Conservation (phyloP, 1,284 basidiomycete genomes). For the Marasmius tenuissimus region DNA sequence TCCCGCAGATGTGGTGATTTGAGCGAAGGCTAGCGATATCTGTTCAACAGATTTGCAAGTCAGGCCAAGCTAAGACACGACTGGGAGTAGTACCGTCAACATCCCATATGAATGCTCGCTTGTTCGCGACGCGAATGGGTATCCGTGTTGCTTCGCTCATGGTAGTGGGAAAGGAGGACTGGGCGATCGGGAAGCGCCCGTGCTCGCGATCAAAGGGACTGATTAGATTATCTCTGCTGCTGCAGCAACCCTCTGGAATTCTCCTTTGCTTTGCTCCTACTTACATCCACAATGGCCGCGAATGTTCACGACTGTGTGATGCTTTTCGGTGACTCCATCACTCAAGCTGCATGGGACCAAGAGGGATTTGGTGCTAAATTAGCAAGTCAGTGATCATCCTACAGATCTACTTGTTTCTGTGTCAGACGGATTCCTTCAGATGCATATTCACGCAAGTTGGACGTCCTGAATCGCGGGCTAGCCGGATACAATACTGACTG, state of each 20-base stretch:
- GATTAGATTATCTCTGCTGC: neutral
- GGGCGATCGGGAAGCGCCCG: neutral
- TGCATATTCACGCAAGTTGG: constrained; percentile 75
- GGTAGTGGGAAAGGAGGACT: neutral
- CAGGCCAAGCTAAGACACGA: constrained; percentile 2
- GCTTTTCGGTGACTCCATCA: constrained; percentile 79
- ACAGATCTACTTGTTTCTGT: neutral
- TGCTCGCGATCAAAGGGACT: neutral
- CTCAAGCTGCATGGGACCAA: constrained; percentile 58
- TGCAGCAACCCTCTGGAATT: no score
- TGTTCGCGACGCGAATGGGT: constrained; percentile 63
- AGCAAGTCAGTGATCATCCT: constrained; percentile 45
- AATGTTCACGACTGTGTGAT: constrained; percentile 63
- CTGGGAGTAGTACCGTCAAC: constrained; percentile 55
- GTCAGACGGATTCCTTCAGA: constrained; percentile 39
- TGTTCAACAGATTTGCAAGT: constrained; percentile 28
- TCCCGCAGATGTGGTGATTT: constrained; percentile 80
- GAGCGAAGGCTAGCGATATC: constrained; percentile 80
- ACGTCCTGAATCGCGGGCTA: constrained; percentile 81
- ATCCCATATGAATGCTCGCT: constrained; percentile 77
- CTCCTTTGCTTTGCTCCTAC: constrained; percentile 5
- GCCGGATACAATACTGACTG: constrained; percentile 85
- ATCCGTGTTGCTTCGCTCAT: constrained; percentile 22
- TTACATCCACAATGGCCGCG: constrained; percentile 47
- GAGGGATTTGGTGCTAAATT: constrained; percentile 63